Conservation (phyloP, 805 yeast genomes). For the Hanseniaspora hatyaiensis region DNA sequence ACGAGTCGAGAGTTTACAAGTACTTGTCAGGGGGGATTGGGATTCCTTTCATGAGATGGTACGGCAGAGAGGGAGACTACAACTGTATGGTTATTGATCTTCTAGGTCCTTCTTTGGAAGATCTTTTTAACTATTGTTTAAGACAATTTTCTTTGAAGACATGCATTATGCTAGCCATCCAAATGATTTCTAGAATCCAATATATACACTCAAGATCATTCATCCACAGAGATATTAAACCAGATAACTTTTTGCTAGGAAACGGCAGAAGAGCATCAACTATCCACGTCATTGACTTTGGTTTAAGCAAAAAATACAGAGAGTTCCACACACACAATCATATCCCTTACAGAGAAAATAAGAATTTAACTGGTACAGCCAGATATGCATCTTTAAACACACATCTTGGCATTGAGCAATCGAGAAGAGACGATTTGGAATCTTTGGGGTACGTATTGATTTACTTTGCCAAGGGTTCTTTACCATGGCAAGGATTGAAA, state of each 20-base stretch:
- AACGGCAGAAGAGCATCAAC: constrained; percentile 90
- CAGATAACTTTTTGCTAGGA: constrained; percentile 76
- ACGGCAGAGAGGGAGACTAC: constrained; percentile 90
- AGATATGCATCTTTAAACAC: constrained; percentile 92
- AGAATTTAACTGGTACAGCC: constrained; percentile 94
- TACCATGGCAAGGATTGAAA: constrained; percentile 98
- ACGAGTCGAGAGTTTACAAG: constrained; percentile 91
- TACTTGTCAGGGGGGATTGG: constrained; percentile 95
- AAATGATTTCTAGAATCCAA: constrained; percentile 84
- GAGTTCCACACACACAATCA: constrained; percentile 91
- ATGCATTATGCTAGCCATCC: constrained; percentile 84
- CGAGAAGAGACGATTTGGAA: constrained; percentile 92
- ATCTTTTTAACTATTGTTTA: constrained; percentile 89
- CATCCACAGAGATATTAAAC: constrained; percentile 75
- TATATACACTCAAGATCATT: constrained; percentile 91
- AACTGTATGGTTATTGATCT: constrained; percentile 95
- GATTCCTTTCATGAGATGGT: constrained; percentile 93
- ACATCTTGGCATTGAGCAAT: constrained; percentile 92
- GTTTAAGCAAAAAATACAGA: constrained; percentile 83
- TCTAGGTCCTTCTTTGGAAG: constrained; percentile 90
- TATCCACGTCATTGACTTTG: constrained; percentile 88
- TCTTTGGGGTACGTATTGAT: constrained; percentile 87
- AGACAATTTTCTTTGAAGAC: constrained; percentile 89
- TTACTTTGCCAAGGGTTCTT: constrained; percentile 86
- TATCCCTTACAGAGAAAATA: constrained; percentile 92